A percentile compares a stretch with the other conserved stretches of the same genome.
phyloP scores from a whole-genome alignment of 75 land plant species.

The Larix kaempferi region DNA sequence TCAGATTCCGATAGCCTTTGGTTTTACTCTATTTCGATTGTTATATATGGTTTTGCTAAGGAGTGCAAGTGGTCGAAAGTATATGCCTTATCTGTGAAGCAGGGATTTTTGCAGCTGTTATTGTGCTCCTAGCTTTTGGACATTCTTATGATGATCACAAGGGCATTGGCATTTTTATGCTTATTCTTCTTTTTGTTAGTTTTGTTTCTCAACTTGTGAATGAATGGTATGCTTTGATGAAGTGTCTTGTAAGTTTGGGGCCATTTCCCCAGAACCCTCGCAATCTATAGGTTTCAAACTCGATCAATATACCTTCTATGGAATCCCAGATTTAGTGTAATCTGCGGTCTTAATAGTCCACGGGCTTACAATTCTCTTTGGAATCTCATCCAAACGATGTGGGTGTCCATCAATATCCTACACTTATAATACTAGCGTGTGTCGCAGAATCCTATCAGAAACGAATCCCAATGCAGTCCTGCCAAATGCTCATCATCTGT shows the following conservation, averaged over 20 bases:
- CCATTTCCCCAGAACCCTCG: slow-evolving; percentile 24
- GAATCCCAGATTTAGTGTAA: too few relatives aligned
- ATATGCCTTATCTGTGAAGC: slow-evolving; percentile 49
- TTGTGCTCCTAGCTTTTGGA: slow-evolving; percentile 26
- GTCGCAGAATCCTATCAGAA: too few relatives aligned
- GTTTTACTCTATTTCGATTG: slow-evolving; percentile 37
- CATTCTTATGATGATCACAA: slow-evolving; percentile 13
- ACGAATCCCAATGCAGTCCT: slow-evolving; percentile 3
- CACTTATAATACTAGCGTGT: too few relatives aligned
- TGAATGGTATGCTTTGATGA: slow-evolving; percentile 69
- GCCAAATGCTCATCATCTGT: not conserved
- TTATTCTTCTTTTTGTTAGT: slow-evolving; percentile 33
- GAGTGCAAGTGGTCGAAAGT: slow-evolving; percentile 51
- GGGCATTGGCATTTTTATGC: slow-evolving; percentile 44
- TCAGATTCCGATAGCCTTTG: slow-evolving; percentile 34
- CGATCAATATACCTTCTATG: too few relatives aligned
- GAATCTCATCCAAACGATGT: too few relatives aligned
- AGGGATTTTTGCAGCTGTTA: slow-evolving; percentile 34
- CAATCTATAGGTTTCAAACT: too few relatives aligned
- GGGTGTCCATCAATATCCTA: too few relatives aligned
- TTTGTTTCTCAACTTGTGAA: slow-evolving; percentile 51
- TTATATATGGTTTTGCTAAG: slow-evolving; percentile 40
- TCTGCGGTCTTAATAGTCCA: too few relatives aligned
- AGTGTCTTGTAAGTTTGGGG: slow-evolving; percentile 38
- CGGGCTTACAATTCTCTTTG: too few relatives aligned